Base-by-base conservation (phyloP, 2,329 filamentous ascomycete genomes). In the Trichoderma oligosporum region DNA sequence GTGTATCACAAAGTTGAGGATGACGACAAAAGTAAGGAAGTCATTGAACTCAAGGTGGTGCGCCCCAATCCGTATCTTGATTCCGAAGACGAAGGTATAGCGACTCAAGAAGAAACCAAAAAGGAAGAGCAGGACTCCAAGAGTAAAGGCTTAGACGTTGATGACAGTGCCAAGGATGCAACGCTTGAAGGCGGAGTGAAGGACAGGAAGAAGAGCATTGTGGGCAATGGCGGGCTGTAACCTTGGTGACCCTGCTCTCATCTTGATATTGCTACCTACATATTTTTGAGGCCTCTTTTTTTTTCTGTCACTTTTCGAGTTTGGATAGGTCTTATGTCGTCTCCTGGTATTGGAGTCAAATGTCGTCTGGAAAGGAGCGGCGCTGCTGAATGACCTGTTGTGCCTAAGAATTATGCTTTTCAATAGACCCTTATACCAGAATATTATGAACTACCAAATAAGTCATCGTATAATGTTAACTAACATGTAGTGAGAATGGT, bases 1-100 rank as follows among this genome's bases (percentile, higher is more conserved):
- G 77, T 87, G 2, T 86, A 85, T 66, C 77, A 79, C 66, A 81
- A 80, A 63, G 74, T 71, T 0, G 62, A 66, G 14, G 66, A 63
- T 1, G 63, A 65, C 7, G 68, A 68, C n/a, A 63, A 69, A 9
- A 65, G 68, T 7, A 65, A 70, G 33, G 68, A 72, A 36, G 65
- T 71, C 2, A 69, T 77, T 24, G 69, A 69, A 59, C 63, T 79
- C 14, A 67, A 67, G 2, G 74, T 77, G 0, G 69, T 77, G 11
- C 64, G 73, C 2, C 74, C 74, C 4, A 72, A 69, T 22, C 68
- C 65, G 2, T 74, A 71, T 45, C 64, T 63, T 0, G 63, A 68
- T 27, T 47, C 53, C 1, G 61, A 65, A 14, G 61, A 62, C 9
- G 58, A 68, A 53, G 59, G 66, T 14, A 60, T 60, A 7, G 61